Percentiles rank a stretch among this genome's conserved stretches.
Conservation (phyloP, 768 basidiomycete species). For the Russula brevipes region DNA sequence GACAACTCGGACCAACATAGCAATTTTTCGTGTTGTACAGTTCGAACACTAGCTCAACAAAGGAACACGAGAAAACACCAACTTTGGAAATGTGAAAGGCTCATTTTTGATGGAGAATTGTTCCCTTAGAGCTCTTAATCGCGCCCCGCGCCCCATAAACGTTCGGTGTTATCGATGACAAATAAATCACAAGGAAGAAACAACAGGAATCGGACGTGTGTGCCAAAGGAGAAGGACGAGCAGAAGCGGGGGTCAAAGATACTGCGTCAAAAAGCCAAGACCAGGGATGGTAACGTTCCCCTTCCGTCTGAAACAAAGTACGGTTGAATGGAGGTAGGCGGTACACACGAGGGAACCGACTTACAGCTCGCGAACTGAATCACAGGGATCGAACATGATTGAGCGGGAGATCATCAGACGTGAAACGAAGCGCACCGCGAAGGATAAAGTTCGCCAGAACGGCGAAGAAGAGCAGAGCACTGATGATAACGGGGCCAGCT, state of each 20-base stretch:
- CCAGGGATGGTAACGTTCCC: conserved; percentile 23
- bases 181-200: not conserved
- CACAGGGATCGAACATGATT: not conserved
- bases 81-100: not conserved
- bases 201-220: not conserved
- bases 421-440: conserved; percentile 49
- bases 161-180: not conserved
- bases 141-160: not conserved
- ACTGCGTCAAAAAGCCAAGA: conserved; percentile 13
- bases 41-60: not conserved
- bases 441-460: conserved; percentile 84
- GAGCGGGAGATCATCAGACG: conserved; percentile 2
- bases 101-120: not conserved
- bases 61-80: not conserved
- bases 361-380: conserved; percentile 24
- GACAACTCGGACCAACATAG: not conserved
- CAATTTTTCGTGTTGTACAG: not conserved
- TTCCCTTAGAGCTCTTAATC: not conserved
- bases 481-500: conserved; percentile 78
- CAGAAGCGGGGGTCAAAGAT: conserved; percentile 7
- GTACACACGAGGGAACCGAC: not conserved
- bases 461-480: conserved; percentile 77
- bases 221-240: not conserved
- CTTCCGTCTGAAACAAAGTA: conserved; percentile 10
- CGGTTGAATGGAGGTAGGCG: not conserved